Conservation (phyloP, 306 rosid species). For the Amphicarpaea edgeworthii region DNA sequence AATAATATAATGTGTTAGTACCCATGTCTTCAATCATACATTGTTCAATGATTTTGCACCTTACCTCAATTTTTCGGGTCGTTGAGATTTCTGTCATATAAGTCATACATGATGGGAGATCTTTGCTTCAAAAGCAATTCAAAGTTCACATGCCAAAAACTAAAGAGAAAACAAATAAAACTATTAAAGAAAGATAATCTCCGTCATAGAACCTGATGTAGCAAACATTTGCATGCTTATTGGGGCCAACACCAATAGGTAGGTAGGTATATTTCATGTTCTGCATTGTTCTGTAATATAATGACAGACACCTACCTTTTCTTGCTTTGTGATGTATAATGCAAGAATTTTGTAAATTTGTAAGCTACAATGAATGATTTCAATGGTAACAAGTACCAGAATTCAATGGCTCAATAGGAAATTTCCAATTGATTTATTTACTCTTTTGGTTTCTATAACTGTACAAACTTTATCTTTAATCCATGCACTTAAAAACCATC, state of each 20-base stretch:
- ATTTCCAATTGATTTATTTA: background rate
- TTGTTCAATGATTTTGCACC: conserved; percentile 49
- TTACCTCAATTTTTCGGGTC: conserved; percentile 29
- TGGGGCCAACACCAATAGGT: conserved; percentile 5
- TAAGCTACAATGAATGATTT: background rate
- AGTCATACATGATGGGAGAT: conserved; percentile 31
- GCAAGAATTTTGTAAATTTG: background rate
- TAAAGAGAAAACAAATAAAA: background rate
- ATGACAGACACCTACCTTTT: conserved; percentile 23
- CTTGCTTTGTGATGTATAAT: conserved; percentile 3
- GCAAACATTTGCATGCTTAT: conserved; percentile 24
- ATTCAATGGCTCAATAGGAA: background rate
- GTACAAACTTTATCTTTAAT: too few relatives aligned
- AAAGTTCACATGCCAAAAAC: conserved; percentile 40
- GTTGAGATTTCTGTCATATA: conserved; percentile 45
- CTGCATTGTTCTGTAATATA: conserved; percentile 1
- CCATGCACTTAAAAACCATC: too few relatives aligned
- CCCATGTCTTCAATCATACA: conserved; percentile 29
- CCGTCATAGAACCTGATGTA: conserved; percentile 3
- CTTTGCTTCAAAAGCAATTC: conserved; percentile 46
- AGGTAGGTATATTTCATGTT: conserved; percentile 15
- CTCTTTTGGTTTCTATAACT: too few relatives aligned
- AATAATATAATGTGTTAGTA: conserved; percentile 16
- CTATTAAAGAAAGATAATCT: background rate
- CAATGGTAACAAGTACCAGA: background rate